Percentiles rank a stretch among this genome's conserved stretches.
phyloP scores from a whole-genome alignment of 1,284 basidiomycete genomes.

The Naganishia sp. region DNA sequence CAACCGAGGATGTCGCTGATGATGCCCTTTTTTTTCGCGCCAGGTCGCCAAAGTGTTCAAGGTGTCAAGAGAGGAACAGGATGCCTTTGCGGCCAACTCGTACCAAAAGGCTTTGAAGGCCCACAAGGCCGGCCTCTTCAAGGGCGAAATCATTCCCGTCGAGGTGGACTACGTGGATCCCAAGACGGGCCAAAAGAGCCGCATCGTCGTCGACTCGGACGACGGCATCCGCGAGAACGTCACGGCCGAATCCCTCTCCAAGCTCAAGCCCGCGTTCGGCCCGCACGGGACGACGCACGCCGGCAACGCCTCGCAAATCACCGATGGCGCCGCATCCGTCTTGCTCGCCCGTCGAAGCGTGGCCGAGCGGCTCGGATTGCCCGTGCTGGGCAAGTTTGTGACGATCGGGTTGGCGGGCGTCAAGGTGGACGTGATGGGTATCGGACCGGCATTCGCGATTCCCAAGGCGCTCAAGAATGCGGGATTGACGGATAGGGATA shows the following conservation, averaged over 20 bases:
- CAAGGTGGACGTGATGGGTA: conserved; percentile 47
- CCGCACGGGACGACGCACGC: conserved; percentile 68
- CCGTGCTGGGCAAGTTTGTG: conserved; percentile 90
- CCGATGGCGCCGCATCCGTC: conserved; percentile 96
- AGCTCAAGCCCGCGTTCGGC: conserved; percentile 84
- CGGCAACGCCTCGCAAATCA: conserved; percentile 90
- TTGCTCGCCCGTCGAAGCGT: conserved; percentile 81
- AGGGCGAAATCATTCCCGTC: conserved; percentile 79
- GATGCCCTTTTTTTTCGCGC: too few relatives aligned
- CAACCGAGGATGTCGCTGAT: too few relatives aligned
- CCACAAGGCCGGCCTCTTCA: conserved; percentile 81
- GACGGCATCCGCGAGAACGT: conserved; percentile 87
- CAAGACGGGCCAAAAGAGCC: conserved; percentile 71
- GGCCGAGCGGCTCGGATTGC: conserved; percentile 84
- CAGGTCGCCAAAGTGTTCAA: conserved; percentile 65
- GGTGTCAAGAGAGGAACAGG: conserved; percentile 74
- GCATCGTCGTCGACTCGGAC: conserved; percentile 72
- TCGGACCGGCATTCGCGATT: conserved; percentile 89
- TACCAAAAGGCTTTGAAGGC: conserved; percentile 78
- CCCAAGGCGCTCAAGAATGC: conserved; percentile 75
- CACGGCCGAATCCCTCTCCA: conserved; percentile 73
- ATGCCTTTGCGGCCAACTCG: conserved; percentile 80
- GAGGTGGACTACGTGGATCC: conserved; percentile 64
- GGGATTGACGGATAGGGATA: conserved; percentile 70
- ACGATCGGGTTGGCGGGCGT: conserved; percentile 74